Percentiles rank a stretch among this genome's conserved stretches.
Evolutionary conservation across 1,284 basidiomycete genomes (phyloP).

Genomic region (Puccinia horiana): DNA sequence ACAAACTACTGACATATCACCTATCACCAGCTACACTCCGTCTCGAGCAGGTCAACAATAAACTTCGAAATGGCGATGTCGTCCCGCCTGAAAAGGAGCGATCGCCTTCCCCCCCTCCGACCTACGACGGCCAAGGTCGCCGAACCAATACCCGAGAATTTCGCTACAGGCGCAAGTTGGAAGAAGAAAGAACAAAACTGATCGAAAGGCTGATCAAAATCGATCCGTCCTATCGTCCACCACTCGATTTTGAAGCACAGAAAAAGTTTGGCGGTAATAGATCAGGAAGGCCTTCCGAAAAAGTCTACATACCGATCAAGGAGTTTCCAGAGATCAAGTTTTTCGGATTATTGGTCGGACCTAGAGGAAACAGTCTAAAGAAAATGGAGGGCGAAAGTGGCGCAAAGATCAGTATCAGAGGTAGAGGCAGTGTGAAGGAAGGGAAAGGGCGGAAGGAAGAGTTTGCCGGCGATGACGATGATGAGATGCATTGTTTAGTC

Average conservation of each 20-base stretch:
- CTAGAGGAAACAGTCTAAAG: slow-evolving; percentile 97
- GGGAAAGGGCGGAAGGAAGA: slow-evolving; percentile 87
- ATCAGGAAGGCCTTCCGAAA: slow-evolving; percentile 86
- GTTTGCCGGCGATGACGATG: slow-evolving; percentile 81
- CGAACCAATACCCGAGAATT: slow-evolving; percentile 98
- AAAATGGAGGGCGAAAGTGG: slow-evolving; percentile 98
- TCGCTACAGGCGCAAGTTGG: slow-evolving; percentile 94
- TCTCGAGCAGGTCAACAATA: slow-evolving; percentile 94
- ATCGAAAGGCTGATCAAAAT: slow-evolving; percentile 95
- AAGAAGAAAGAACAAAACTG: slow-evolving; percentile 90
- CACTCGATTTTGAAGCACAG: slow-evolving; percentile 79
- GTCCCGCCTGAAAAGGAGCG: slow-evolving; percentile 93
- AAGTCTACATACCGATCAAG: slow-evolving; percentile 98
- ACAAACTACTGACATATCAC: background rate
- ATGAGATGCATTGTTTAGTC: slow-evolving; percentile 97
- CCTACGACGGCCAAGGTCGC: slow-evolving; percentile 93
- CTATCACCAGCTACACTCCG: slow-evolving; percentile 76
- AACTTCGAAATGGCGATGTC: slow-evolving; percentile 88
- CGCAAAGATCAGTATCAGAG: slow-evolving; percentile 96
- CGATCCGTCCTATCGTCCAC: slow-evolving; percentile 94
- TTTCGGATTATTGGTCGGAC: slow-evolving; percentile 95
- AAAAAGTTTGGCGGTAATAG: slow-evolving; percentile 72
- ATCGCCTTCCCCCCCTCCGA: slow-evolving; percentile 93
- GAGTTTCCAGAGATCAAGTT: slow-evolving; percentile 99
- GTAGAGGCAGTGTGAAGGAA: slow-evolving; percentile 97